Base-by-base conservation (phyloP, 2,329 filamentous ascomycete genomes). In the Pestalotiopsis sp. region DNA sequence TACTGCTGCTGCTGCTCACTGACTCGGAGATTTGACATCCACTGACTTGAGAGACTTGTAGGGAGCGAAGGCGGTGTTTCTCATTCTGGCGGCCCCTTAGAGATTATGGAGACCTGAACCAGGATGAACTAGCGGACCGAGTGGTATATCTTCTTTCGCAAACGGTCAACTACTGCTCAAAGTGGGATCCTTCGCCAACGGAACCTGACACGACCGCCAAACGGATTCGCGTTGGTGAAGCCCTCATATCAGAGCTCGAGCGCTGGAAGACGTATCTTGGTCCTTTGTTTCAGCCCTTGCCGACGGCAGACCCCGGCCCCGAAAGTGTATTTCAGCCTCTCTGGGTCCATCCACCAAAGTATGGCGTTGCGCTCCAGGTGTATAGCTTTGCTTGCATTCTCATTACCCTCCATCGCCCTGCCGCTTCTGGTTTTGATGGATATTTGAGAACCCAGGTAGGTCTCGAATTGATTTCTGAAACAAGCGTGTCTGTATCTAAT, bases 91-190 rank as follows among this genome's bases (percentile, higher is more conserved):
- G 81, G 58, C 88, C 88, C 2, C 57, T 59, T 17, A 59, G 25
- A 36, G 57, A 81, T 0, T 83, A 86, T 52, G 74, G 79, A 4
- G 80, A 82, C 2, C 80, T 90, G 49, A 81, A 79, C n/a, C 80
- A 83, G 0, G 82, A 87, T 65, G 88, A 90, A 63, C 78, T 90
- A 31, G 87, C 87, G 0, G 81, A 82, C 4, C 80, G 85, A 1
- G 82, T 86, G 0, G 79, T 87, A 0, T 90, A 87, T 71, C 81
- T 90, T 1, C 80, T 89, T 4, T 85, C 86, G 1, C 84, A 87
- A 71, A 85, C 84, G 2, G 84, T 90, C 3, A 88, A 89, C 70
- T 90, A 87, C 74, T 86, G 85, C 62, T 86, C 87, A 0, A 81
- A 83, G 80, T 41, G 79, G 79, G 72, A 73, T 17, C 41, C 68